Conservation (phyloP, 768 basidiomycete genomes). For the Hemileccinum rubropunctum region DNA sequence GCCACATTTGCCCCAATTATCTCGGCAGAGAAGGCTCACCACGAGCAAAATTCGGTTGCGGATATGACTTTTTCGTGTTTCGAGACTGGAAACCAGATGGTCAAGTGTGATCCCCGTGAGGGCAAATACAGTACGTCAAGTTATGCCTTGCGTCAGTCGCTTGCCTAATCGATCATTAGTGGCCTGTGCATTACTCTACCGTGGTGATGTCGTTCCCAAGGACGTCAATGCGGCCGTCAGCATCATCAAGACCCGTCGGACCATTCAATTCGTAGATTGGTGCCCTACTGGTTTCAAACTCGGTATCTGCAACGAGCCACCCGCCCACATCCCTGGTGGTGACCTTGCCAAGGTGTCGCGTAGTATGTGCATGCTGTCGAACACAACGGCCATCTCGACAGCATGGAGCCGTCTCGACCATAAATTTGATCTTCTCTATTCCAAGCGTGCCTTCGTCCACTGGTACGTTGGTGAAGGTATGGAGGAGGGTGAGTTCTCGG, state of each 20-base stretch:
- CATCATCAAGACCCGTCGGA: slow-evolving; percentile 75
- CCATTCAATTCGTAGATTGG: slow-evolving; percentile 80
- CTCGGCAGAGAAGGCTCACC: slow-evolving; percentile 90
- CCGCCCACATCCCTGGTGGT: slow-evolving; percentile 71
- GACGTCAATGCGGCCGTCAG: slow-evolving; percentile 74
- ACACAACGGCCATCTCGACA: slow-evolving; percentile 68
- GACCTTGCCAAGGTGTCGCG: slow-evolving; percentile 76
- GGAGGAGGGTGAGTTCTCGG: slow-evolving; percentile 96
- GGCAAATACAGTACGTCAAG: slow-evolving; percentile 65
- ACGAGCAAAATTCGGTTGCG: slow-evolving; percentile 96
- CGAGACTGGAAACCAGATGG: slow-evolving; percentile 76
- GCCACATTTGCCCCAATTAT: slow-evolving; percentile 95
- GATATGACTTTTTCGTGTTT: slow-evolving; percentile 97
- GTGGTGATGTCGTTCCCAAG: slow-evolving; percentile 77
- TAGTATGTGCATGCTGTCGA: slow-evolving; percentile 76
- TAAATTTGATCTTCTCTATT: slow-evolving; percentile 79
- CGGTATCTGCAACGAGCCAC: slow-evolving; percentile 78
- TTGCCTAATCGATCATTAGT: slow-evolving; percentile 31
- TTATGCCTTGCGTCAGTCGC: not conserved
- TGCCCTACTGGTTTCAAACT: slow-evolving; percentile 77
- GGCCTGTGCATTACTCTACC: slow-evolving; percentile 70
- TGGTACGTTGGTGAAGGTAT: slow-evolving; percentile 78
- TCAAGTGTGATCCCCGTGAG: slow-evolving; percentile 76
- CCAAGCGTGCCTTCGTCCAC: slow-evolving; percentile 55
- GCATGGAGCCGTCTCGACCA: slow-evolving; percentile 76